Evolutionary conservation across 176 grass and related monocot genomes (phyloP), one percentile per base, ranked within the genome.

Genomic region (Coix lacrymajobi): DNA sequence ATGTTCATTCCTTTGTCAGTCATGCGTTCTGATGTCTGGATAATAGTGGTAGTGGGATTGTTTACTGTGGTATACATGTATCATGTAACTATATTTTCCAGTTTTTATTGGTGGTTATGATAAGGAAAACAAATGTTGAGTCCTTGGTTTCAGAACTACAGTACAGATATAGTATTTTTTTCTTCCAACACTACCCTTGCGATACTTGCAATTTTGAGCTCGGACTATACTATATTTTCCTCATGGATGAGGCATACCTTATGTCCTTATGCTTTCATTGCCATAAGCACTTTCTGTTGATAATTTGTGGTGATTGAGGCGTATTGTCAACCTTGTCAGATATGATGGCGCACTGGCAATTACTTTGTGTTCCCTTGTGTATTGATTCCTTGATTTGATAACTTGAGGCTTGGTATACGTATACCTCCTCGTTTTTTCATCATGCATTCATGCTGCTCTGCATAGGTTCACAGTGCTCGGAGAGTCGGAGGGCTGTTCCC

Each of bases 271-370:
- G 22, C 8, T 56, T 56, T 9, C 19, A n/a, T 10, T 56, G 22
- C 52, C 52, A 24, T 56, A 2, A n/a, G 20, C 8, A 24, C 52
- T 24, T 8, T 26, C 19, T 89, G 51, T 85, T 51, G 81, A 85
- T 82, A 85, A 82, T 77, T 77, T 85, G 3, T 69, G 62, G 52
- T 70, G 65, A 71, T 45, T 65, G 73, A 78, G 49, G 81, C 65
- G 34, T 26, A 28, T 57, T 77, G 44, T 10, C 26, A 57, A 65
- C 37, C 43, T 56, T 72, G 28, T 71, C 25, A 62, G 52, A 69
- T 71, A 24, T 79, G 52, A 13, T 77, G 63, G 46, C 4, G 15
- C 15, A 17, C 46, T 49, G 1, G 46, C 46, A 17, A 62, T 52
- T 85, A 11, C 14, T 28, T 52, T 30, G 14, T 54, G 25, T 61